These are phyloP conservation scores for Phlebiopsis flavidoalba DNA, from an alignment of 768 basidiomycete species.

Conservation along the genomic window DNA sequence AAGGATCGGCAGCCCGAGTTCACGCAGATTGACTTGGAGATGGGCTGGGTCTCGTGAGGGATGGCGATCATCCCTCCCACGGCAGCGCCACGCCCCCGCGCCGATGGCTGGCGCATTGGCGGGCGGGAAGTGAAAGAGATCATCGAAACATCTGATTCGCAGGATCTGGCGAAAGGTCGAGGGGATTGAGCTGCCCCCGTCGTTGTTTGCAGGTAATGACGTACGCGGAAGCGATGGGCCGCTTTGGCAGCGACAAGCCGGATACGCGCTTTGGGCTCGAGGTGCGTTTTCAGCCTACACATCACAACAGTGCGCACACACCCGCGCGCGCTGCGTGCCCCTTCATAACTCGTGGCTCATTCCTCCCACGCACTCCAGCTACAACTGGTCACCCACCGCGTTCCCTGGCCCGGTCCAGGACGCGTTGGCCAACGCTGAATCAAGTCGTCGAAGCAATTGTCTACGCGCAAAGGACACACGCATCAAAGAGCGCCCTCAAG, in stretches of 20 bases:
- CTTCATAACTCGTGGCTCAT: neutral
- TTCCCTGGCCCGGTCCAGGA: constrained; percentile 11
- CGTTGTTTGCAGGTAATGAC: constrained; percentile 85
- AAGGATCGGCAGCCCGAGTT: constrained; percentile 97
- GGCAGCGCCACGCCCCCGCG: neutral
- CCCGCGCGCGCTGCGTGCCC: neutral
- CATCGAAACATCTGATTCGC: constrained; percentile 69
- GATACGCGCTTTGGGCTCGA: constrained; percentile 86
- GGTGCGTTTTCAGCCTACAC: constrained; percentile 40
- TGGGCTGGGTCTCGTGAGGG: constrained; percentile 92
- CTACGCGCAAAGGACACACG: neutral
- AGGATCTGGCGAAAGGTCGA: constrained; percentile 73
- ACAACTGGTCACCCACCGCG: constrained; percentile 15
- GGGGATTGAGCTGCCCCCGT: constrained; percentile 50
- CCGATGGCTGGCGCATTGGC: constrained; percentile 71
- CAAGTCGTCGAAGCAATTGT: constrained; percentile 18
- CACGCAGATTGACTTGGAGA: constrained; percentile 94
- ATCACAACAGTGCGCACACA: neutral
- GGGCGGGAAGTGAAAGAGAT: constrained; percentile 76
- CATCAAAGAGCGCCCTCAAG: constrained; percentile 2
- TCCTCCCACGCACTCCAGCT: constrained; percentile 15
- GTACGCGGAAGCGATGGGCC: constrained; percentile 86
- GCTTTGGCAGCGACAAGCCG: constrained; percentile 96
- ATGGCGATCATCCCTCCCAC: constrained; percentile 1
- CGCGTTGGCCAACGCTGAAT: constrained; percentile 7